Conservation (phyloP, 495 filamentous ascomycete species). For the Trichoderma gamsii region DNA sequence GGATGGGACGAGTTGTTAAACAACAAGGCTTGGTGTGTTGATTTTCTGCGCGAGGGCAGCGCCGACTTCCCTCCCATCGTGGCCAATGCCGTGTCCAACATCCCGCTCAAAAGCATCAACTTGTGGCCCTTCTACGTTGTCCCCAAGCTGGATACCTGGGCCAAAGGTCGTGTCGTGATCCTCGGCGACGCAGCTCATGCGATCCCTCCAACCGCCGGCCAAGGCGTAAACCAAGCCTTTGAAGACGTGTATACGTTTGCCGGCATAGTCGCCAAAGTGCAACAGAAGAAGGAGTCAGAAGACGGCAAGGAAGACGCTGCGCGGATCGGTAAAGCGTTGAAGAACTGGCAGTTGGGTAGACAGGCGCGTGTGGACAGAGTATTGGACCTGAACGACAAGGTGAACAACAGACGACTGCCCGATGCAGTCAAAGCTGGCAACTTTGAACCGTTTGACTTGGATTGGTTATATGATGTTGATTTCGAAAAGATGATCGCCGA, state of each 20-base stretch:
- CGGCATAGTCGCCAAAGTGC: slow-evolving; percentile 20
- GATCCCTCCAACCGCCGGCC: slow-evolving; percentile 34
- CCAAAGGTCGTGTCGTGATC: slow-evolving; percentile 26
- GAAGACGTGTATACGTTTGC: slow-evolving; percentile 29
- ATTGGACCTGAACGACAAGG: slow-evolving; percentile 21
- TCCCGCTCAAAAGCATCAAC: slow-evolving; percentile 21
- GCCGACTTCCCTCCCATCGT: slow-evolving; percentile 22
- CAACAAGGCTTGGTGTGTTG: slow-evolving; percentile 23
- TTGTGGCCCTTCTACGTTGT: slow-evolving; percentile 23
- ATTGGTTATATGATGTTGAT: slow-evolving; percentile 22
- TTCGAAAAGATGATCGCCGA: slow-evolving; percentile 20
- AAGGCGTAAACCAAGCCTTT: slow-evolving; percentile 30
- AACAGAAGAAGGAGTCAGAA: slow-evolving; percentile 14
- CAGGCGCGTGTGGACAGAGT: slow-evolving; percentile 21
- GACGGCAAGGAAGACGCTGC: slow-evolving; percentile 1
- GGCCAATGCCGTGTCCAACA: slow-evolving; percentile 19
- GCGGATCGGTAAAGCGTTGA: not conserved
- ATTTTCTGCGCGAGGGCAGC: slow-evolving; percentile 22
- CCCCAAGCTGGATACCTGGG: slow-evolving; percentile 28
- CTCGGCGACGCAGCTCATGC: slow-evolving; percentile 42
- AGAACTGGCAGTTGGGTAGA: slow-evolving; percentile 22
- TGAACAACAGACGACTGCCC: slow-evolving; percentile 22
- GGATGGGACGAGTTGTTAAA: slow-evolving; percentile 23
- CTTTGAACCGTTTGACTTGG: slow-evolving; percentile 20
- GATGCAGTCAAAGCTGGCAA: slow-evolving; percentile 17